Evolutionary conservation across 148 eudicot species (phyloP), one percentile per base, ranked within the genome.

Genomic region (Chenopodium suecicum): DNA sequence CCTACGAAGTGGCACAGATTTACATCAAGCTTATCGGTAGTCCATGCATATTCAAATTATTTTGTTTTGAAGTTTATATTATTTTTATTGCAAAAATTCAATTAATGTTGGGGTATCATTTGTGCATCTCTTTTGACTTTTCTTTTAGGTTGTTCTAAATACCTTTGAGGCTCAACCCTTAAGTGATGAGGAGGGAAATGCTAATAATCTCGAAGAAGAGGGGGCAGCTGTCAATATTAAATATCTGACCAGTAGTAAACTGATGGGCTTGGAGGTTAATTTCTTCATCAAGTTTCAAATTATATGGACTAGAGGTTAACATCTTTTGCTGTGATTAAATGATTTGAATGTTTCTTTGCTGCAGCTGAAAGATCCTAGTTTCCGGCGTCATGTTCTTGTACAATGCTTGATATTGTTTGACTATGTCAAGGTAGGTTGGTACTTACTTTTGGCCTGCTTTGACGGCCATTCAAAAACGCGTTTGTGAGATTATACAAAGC

Each of bases 291-390:
- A 78, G 60, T 52, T 46, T 32, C 41, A 56, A 50, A 9, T 23
- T 41, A 31, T 71, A 56, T 70, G 62, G 22, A 56, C 16, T 17
- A 54, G 62, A 17, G 62, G 22, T 56, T 13, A 17, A 3, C 62
- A 65, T 74, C 62, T 67, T 52, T 20, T 74, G 73, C 69, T 27
- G 47, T 50, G 14, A 65, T 74, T 82, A 60, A 69, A 65, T 79
- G 9, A 78, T 63, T 60, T 22, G 50, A 37, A 50, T 70, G 67
- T 78, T 73, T 63, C 71, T 74, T 67, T 84, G 23, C 62, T 77
- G 77, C 94, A 96, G 99, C 84, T 96, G 80, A 96, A 94, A 87
- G 99, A 96, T 90, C 94, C 99, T 82, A 96, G 98, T 89, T 96
- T 94, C 73, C 91, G 99, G 31, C 98, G 99, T 82, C 99, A 96